These are phyloP conservation scores for Aureoboletus auriporus DNA, from an alignment of 768 basidiomycete species.

Conservation along the genomic window DNA sequence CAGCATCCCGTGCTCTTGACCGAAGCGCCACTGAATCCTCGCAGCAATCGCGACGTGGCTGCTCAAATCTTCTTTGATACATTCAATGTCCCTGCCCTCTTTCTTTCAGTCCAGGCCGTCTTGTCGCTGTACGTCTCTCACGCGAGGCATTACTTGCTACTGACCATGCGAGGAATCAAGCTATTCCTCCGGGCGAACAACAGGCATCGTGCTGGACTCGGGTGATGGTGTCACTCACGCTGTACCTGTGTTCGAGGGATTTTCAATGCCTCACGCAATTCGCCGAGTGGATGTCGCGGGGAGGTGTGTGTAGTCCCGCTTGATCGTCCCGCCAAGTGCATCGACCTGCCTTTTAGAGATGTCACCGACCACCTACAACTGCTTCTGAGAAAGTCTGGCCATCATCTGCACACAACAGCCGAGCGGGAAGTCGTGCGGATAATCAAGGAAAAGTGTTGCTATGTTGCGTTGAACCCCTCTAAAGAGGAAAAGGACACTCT, in stretches of 20 bases:
- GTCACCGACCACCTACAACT: constrained; percentile 96
- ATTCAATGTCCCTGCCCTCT: constrained; percentile 97
- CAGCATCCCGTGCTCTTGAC: constrained; percentile 97
- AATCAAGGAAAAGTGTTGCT: constrained; percentile 98
- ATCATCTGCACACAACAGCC: constrained; percentile 94
- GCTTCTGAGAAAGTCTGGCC: constrained; percentile 88
- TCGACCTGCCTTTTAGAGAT: constrained; percentile 51
- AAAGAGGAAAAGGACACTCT: constrained; percentile 93
- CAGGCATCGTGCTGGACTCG: constrained; percentile 98
- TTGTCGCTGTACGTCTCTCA: constrained; percentile 75
- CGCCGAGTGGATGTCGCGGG: constrained; percentile 95
- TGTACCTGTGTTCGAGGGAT: constrained; percentile 98
- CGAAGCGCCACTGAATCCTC: constrained; percentile 95
- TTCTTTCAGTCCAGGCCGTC: constrained; percentile 96
- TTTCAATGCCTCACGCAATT: constrained; percentile 98
- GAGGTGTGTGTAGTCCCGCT: constrained; percentile 46
- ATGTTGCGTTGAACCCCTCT: constrained; percentile 84
- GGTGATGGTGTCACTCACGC: constrained; percentile 99
- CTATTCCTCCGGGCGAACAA: constrained; percentile 97
- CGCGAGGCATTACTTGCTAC: not conserved
- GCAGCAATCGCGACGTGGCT: constrained; percentile 92
- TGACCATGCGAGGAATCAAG: constrained; percentile 39
- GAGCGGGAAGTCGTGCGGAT: constrained; percentile 95
- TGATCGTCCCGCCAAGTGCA: not conserved
- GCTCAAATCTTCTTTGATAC: constrained; percentile 99